Evolutionary conservation across 1,139 yeast species (phyloP).

Genomic region (Geotrichum histeridarum): DNA sequence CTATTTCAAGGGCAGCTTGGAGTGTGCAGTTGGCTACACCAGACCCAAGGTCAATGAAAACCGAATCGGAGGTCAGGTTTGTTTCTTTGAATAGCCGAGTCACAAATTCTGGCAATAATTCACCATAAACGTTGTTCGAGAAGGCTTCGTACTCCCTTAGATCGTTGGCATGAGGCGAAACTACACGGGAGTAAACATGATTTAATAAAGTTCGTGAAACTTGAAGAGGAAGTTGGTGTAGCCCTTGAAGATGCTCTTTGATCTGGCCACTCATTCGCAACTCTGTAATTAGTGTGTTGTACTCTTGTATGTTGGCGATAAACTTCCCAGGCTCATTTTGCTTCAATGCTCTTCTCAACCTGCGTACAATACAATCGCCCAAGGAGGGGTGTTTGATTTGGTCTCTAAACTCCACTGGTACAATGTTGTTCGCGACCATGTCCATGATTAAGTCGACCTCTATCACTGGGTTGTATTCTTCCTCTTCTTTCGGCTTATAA

Average conservation of each 20-base stretch:
- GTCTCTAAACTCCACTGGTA: conserved; percentile 44
- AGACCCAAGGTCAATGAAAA: conserved; percentile 81
- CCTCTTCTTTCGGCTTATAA: conserved; percentile 24
- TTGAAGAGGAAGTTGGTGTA: conserved; percentile 47
- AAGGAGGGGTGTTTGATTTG: conserved; percentile 40
- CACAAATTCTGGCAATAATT: conserved; percentile 71
- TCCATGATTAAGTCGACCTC: conserved; percentile 66
- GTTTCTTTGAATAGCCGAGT: conserved; percentile 65
- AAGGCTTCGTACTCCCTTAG: conserved; percentile 75
- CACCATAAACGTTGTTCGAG: conserved; percentile 90
- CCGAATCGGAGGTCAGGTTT: conserved; percentile 47
- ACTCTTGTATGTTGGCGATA: conserved; percentile 39
- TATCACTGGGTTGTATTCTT: conserved; percentile 63
- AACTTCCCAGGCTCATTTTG: conserved; percentile 37
- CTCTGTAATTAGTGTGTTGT: conserved; percentile 39
- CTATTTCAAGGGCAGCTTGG: conserved; percentile 84
- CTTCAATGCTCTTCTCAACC: conserved; percentile 43
- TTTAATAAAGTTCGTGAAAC: conserved; percentile 65
- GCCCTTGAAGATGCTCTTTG: conserved; percentile 37
- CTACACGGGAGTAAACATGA: conserved; percentile 69
- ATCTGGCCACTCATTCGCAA: conserved; percentile 38
- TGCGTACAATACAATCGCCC: conserved; percentile 44
- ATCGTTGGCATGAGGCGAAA: conserved; percentile 65
- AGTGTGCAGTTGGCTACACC: conserved; percentile 91
- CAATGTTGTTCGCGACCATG: conserved; percentile 42